phyloP scores from a whole-genome alignment of 2,329 filamentous ascomycete species.

The Bipolaris cookei region DNA sequence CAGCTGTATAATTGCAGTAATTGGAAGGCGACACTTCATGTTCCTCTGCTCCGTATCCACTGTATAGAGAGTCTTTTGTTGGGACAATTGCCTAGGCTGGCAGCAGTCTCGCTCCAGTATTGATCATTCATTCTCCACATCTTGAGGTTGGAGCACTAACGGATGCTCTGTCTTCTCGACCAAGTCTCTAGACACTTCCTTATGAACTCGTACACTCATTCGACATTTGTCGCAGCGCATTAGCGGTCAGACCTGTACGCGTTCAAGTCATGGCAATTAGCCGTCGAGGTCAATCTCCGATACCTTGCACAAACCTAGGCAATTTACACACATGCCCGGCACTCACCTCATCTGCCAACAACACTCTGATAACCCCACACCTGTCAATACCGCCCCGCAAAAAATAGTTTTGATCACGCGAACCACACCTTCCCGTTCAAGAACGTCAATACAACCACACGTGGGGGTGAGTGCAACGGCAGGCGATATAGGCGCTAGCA shows the following conservation, averaged over 20 bases:
- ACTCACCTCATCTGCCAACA: conserved; percentile 8
- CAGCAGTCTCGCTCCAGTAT: neutral
- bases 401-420: neutral
- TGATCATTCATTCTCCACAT: neutral
- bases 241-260: conserved; percentile 12
- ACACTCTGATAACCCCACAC: conserved; percentile 4
- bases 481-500: conserved; percentile 14
- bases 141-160: neutral
- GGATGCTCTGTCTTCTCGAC: neutral
- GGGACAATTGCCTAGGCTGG: neutral
- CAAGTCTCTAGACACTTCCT: conserved; percentile 12
- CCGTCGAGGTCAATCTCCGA: conserved; percentile 6
- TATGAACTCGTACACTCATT: conserved; percentile 6
- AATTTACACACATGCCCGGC: conserved; percentile 3
- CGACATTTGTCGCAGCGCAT: conserved; percentile 6
- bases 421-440: conserved; percentile 18
- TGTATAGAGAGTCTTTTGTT: neutral
- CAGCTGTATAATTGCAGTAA: conserved; percentile 33
- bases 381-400: neutral
- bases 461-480: conserved; percentile 3
- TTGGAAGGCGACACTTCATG: conserved; percentile 36
- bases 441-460: conserved; percentile 5
- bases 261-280: conserved; percentile 13
- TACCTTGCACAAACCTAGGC: conserved; percentile 11
- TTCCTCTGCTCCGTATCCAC: conserved; percentile 5